Evolutionary conservation across 73 alveolate genomes (phyloP).

Genomic region (Paramecium tetraurelia): DNA sequence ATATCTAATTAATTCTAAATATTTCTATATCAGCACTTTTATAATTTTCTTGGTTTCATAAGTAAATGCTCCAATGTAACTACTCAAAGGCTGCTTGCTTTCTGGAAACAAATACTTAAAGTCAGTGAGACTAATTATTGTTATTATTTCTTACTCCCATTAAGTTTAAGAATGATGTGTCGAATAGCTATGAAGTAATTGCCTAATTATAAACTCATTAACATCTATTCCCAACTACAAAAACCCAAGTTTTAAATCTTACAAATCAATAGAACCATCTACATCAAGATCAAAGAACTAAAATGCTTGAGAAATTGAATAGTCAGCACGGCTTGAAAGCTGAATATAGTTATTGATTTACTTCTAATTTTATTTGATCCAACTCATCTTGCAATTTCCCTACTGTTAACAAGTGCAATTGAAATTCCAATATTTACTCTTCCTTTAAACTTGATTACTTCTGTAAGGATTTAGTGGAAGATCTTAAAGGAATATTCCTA

Average conservation of each 20-base stretch:
- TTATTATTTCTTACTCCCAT: background rate
- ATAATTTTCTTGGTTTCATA: conserved; percentile 26
- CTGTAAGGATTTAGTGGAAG: background rate
- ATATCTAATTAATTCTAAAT: background rate
- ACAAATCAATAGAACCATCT: background rate
- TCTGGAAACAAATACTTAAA: background rate
- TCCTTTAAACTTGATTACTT: background rate
- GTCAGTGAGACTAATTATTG: background rate
- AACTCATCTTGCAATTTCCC: background rate
- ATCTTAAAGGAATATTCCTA: background rate
- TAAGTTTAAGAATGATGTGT: background rate
- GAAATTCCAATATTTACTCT: background rate
- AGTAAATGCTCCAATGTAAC: background rate
- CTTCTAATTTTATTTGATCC: conserved; percentile 11
- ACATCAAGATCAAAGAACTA: conserved; percentile 23
- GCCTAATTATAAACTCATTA: background rate
- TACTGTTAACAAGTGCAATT: background rate
- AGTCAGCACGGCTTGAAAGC: background rate
- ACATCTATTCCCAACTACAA: background rate
- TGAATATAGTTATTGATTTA: background rate
- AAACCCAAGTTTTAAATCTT: background rate
- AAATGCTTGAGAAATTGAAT: background rate
- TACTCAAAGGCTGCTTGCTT: background rate
- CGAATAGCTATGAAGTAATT: background rate
- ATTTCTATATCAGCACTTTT: background rate